These are phyloP conservation scores for Psidium guajava DNA, from an alignment of 345 rosid genomes.

Conservation along the genomic window DNA sequence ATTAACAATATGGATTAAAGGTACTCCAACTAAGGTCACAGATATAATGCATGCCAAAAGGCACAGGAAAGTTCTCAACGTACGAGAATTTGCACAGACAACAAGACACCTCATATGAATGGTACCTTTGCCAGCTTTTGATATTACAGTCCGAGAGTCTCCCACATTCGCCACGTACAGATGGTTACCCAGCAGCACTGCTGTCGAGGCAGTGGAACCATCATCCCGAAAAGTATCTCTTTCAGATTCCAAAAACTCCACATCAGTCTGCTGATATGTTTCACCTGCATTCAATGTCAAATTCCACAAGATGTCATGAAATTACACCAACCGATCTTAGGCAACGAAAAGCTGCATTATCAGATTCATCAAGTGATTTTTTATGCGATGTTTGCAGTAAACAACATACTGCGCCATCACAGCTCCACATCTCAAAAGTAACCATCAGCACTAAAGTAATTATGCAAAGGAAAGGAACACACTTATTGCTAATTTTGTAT, in stretches of 20 bases:
- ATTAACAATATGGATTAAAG: not conserved
- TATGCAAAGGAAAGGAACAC: conserved; percentile 7
- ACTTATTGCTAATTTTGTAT: conserved; percentile 85
- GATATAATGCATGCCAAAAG: not conserved
- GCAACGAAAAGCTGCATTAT: not conserved
- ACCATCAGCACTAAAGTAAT: not conserved
- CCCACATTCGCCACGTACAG: conserved; percentile 98
- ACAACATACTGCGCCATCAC: not conserved
- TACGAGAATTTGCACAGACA: not conserved
- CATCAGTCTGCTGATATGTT: conserved; percentile 85
- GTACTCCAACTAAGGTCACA: not conserved
- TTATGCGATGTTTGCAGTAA: not conserved
- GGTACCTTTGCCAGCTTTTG: conserved; percentile 86
- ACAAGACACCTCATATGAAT: not conserved
- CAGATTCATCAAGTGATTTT: not conserved
- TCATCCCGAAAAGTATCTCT: conserved; percentile 78
- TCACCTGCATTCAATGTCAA: conserved; percentile 42
- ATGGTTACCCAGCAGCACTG: conserved; percentile 81
- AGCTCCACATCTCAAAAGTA: not conserved
- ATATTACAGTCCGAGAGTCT: conserved; percentile 89
- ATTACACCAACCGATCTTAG: not conserved
- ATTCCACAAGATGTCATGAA: not conserved
- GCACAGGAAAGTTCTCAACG: not conserved
- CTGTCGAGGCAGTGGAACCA: conserved; percentile 99
- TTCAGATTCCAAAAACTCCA: conserved; percentile 72